These are phyloP conservation scores for Cornus florida DNA, from an alignment of 148 eudicot genomes.

Conservation along the genomic window DNA sequence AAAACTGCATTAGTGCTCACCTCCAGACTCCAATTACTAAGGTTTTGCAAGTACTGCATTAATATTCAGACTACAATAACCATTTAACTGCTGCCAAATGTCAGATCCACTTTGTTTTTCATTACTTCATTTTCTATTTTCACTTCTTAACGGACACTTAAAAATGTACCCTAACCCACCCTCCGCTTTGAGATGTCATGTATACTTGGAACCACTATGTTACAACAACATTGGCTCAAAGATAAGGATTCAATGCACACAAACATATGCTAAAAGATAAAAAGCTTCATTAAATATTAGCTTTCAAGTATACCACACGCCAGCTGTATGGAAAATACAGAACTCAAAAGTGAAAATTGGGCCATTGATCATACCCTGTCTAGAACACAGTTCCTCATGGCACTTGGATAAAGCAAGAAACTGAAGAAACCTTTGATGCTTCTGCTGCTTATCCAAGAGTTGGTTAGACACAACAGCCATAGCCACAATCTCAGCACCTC, in stretches of 20 bases:
- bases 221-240: neutral
- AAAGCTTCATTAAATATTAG: neutral
- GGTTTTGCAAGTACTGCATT: neutral
- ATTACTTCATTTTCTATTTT: neutral
- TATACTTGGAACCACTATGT: neutral
- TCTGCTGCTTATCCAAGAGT: conserved; percentile 85
- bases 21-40: neutral
- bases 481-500: conserved; percentile 89
- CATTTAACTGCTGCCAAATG: neutral
- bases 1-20: neutral
- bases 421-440: conserved; percentile 87
- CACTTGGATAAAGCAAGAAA: conserved; percentile 95
- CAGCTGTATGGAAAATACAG: neutral
- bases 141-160: neutral
- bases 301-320: neutral
- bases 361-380: conserved; percentile 62
- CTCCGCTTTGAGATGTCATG: neutral
- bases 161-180: neutral
- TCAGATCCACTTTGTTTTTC: neutral
- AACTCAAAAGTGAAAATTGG: neutral
- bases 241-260: neutral
- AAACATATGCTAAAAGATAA: neutral
- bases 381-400: conserved; percentile 79
- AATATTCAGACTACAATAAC: neutral
- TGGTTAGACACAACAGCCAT: conserved; percentile 71